Evolutionary conservation across 495 filamentous ascomycete species (phyloP).

Genomic region (Aspergillus cristatus): DNA sequence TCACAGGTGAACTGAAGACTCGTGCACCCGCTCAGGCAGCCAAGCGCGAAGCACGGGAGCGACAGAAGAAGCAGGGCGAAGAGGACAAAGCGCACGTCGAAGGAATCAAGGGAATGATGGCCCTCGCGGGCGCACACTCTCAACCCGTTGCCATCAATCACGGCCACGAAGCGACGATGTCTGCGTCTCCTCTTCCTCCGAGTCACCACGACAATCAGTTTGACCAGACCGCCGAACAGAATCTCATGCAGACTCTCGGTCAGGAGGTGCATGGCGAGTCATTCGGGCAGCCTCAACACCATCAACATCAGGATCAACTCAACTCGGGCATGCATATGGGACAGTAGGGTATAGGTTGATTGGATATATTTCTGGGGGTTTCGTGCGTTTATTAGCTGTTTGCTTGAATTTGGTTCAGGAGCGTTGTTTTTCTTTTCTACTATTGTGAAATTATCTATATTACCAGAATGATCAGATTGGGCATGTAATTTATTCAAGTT

Average conservation of each 20-base stretch:
- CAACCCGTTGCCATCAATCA: slow-evolving; percentile 23
- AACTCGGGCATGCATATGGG: slow-evolving; percentile 32
- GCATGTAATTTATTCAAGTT: no score
- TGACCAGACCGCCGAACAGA: slow-evolving; percentile 40
- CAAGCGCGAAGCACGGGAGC: slow-evolving; percentile 69
- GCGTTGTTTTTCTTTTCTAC: slow-evolving; percentile 3
- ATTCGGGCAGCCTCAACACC: slow-evolving; percentile 27
- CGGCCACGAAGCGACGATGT: slow-evolving; percentile 36
- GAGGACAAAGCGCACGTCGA: slow-evolving; percentile 67
- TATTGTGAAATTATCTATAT: not conserved
- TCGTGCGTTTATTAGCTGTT: not conserved
- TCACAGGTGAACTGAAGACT: slow-evolving; percentile 90
- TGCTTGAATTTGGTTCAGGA: no score
- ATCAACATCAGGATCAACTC: slow-evolving; percentile 25
- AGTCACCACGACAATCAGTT: slow-evolving; percentile 29
- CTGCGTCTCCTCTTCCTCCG: slow-evolving; percentile 34
- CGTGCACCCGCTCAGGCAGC: slow-evolving; percentile 76
- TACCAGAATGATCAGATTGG: no score
- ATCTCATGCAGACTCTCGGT: slow-evolving; percentile 39
- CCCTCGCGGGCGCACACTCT: slow-evolving; percentile 40
- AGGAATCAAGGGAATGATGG: slow-evolving; percentile 62
- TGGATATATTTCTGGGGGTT: not conserved
- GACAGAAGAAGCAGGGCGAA: slow-evolving; percentile 53
- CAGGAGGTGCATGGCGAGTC: slow-evolving; percentile 40
- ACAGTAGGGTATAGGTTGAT: slow-evolving; percentile 19